phyloP scores from a whole-genome alignment of 257 asterid genomes.

The Solanum acaule region DNA sequence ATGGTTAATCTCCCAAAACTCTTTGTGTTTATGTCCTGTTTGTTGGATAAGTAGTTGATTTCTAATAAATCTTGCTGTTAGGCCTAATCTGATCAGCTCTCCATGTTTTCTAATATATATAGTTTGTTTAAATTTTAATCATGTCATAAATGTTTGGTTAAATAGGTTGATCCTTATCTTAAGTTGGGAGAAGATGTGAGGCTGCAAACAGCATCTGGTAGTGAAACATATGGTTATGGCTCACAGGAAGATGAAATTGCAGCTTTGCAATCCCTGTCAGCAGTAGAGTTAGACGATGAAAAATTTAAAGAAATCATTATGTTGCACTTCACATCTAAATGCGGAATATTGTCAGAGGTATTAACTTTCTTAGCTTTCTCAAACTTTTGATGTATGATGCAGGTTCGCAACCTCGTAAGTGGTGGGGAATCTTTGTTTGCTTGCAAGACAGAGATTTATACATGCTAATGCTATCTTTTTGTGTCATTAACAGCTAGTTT shows the following conservation, averaged over 20 bases:
- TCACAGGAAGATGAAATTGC: constrained; percentile 34
- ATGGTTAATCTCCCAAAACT: constrained; percentile 15
- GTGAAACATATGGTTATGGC: constrained; percentile 22
- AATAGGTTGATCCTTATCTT: constrained; percentile 34
- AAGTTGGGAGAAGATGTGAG: constrained; percentile 27
- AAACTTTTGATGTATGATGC: neutral
- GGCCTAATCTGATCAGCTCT: neutral
- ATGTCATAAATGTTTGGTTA: neutral
- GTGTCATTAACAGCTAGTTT: neutral
- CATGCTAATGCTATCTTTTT: neutral
- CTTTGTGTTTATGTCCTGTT: neutral
- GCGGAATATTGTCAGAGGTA: constrained; percentile 29
- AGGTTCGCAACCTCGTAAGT: neutral
- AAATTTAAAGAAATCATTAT: constrained; percentile 25
- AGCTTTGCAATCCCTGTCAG: constrained; percentile 27
- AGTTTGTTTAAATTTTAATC: neutral
- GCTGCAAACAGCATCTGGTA: constrained; percentile 16
- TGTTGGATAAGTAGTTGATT: neutral
- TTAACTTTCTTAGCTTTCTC: neutral
- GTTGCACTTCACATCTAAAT: constrained; percentile 25
- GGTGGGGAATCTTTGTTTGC: neutral
- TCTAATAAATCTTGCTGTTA: neutral
- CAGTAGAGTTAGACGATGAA: constrained; percentile 16
- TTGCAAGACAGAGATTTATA: neutral
- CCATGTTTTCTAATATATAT: neutral